A percentile compares a stretch with the other conserved stretches of the same genome.
These are phyloP conservation scores for Leccinum variicolor DNA, from an alignment of 768 basidiomycete species.

Conservation along the genomic window DNA sequence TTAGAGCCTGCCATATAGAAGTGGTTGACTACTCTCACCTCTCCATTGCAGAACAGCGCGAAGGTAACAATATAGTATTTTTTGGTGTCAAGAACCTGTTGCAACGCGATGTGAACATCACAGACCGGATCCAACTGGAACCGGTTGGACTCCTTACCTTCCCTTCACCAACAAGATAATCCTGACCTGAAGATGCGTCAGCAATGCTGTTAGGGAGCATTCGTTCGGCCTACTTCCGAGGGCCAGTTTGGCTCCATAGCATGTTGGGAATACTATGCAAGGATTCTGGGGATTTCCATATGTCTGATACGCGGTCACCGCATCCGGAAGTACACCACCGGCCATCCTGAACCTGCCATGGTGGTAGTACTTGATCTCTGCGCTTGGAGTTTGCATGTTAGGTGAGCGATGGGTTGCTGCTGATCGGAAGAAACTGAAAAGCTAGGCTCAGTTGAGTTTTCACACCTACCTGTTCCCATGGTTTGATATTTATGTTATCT, in stretches of 20 bases:
- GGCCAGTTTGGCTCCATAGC: slow-evolving; percentile 52
- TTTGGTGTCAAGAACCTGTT: slow-evolving; percentile 44
- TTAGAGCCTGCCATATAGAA: neutral
- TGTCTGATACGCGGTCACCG: slow-evolving; percentile 55
- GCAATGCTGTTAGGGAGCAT: neutral
- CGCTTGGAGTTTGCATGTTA: slow-evolving; percentile 12
- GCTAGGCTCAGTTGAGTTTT: neutral
- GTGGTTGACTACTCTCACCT: slow-evolving; percentile 33
- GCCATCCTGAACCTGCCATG: slow-evolving; percentile 54
- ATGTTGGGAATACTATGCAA: slow-evolving; percentile 58
- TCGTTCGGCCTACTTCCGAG: slow-evolving; percentile 33
- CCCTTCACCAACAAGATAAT: slow-evolving; percentile 48
- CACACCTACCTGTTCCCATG: neutral
- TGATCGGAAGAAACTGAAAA: neutral
- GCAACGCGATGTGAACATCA: neutral
- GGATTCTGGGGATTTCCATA: slow-evolving; percentile 53
- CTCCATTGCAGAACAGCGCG: slow-evolving; percentile 57
- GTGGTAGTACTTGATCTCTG: slow-evolving; percentile 43
- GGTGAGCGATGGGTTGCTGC: neutral
- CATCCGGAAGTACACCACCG: slow-evolving; percentile 54
- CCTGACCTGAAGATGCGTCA: slow-evolving; percentile 36
- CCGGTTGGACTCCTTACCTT: slow-evolving; percentile 34
- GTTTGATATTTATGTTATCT: slow-evolving; percentile 5
- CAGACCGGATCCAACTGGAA: neutral
- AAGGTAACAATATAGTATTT: slow-evolving; percentile 57